Base-by-base conservation (phyloP, 2,329 filamentous ascomycete genomes). In the Pyrenochaeta sp. region DNA sequence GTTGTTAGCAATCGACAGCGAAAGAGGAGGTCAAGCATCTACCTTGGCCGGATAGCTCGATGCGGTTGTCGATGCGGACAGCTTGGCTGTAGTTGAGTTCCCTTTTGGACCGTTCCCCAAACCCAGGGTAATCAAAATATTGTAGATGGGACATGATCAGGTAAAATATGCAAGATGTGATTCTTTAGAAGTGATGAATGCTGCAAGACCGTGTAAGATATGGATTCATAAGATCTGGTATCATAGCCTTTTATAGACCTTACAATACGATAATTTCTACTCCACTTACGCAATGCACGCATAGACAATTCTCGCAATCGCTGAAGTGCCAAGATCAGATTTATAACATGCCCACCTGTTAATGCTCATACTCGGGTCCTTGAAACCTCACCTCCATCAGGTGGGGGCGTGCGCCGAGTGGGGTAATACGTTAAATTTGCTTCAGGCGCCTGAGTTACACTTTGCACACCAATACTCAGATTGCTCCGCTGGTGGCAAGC, bases 21-120 rank as follows among this genome's bases (percentile, higher is more conserved):
- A 5, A 11, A 12, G 21, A 9, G 46, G 15, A 31, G 2, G 10
- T 12, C 9, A 29, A 7, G 44, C 2, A 41, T 32, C 11, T 47
- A 71, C 66, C 67, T 64, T 72, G 68, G 7, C 64, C 63, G 1
- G 65, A 70, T 7, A 69, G 45, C 20, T 69, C 61, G 36, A 72
- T 67, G 18, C 50, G 50, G 15, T 68, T 61, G 30, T 60, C 59
- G 27, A 71, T 61, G 31, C 65, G 62, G 3, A 71, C 63, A n/a
- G 62, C 64, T 60, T 69, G 66, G 39, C 61, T 67, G 49, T 64
- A 63, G 31, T 65, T 51, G 11, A 62, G 32, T 7, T 64, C 58
- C 27, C 49, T 50, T 36, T 55, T 64, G 9, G 56, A 61, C 29
- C 60, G 60, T 15, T 60, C 61, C 42, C 66, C 68, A 20, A 70